Evolutionary conservation across 2,329 filamentous ascomycete genomes (phyloP).

Genomic region (Arthroderma sp.): DNA sequence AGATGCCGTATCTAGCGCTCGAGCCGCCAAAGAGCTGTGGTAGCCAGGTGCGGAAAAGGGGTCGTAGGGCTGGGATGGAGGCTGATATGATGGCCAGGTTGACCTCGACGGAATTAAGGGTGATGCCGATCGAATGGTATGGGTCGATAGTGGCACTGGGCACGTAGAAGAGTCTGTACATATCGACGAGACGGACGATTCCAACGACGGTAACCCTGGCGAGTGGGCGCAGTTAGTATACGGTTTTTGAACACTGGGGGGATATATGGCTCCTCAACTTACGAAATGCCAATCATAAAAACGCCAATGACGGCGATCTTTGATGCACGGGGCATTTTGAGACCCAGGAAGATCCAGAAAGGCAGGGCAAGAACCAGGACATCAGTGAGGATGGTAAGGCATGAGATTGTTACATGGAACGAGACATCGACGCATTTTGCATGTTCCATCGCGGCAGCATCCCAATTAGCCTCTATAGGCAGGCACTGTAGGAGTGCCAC

Average conservation of each 20-base stretch:
- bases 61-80: background rate
- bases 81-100: slow-evolving; percentile 1
- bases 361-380: slow-evolving; percentile 29
- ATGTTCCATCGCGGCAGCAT: slow-evolving; percentile 9
- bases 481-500: slow-evolving; percentile 29
- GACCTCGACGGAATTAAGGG: background rate
- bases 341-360: slow-evolving; percentile 19
- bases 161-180: background rate
- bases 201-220: background rate
- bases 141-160: background rate
- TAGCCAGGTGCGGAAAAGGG: background rate
- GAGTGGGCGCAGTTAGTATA: background rate
- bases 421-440: slow-evolving; percentile 22
- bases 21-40: background rate
- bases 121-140: background rate
- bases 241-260: background rate
- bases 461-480: slow-evolving; percentile 25
- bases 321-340: no score
- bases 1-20: background rate
- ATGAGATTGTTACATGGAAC: slow-evolving; percentile 24
- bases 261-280: slow-evolving; percentile 20
- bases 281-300: slow-evolving; percentile 16
- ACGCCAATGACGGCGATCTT: no score
- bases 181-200: background rate
- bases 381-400: slow-evolving; percentile 32